Evolutionary conservation across 1,139 yeast genomes (phyloP).

Genomic region (Suhomyces atakaporum): DNA sequence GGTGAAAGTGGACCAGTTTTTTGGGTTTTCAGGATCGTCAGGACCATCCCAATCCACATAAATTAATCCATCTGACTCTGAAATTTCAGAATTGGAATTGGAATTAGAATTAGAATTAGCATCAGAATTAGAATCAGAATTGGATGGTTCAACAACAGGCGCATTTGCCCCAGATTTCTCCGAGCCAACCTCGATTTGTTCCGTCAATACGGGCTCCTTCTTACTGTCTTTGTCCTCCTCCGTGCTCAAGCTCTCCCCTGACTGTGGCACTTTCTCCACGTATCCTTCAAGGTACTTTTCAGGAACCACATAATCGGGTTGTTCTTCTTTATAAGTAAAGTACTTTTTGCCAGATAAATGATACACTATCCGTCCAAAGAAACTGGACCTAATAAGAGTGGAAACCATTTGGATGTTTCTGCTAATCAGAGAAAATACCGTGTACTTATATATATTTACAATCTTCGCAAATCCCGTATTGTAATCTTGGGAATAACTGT

Average conservation of each 20-base stretch:
- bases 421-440: no score
- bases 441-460: no score
- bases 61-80: constrained; percentile 15
- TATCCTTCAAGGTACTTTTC: constrained; percentile 26
- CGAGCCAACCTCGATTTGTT: no score
- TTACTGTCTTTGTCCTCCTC: no score
- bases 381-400: constrained; percentile 34
- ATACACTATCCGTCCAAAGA: constrained; percentile 36
- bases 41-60: constrained; percentile 48
- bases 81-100: background rate
- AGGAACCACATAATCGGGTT: constrained; percentile 33
- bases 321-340: constrained; percentile 35
- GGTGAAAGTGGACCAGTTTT: constrained; percentile 50
- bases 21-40: constrained; percentile 59
- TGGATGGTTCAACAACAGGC: no score
- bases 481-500: no score
- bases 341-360: constrained; percentile 33
- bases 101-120: background rate
- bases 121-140: no score
- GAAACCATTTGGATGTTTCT: constrained; percentile 6
- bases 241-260: no score
- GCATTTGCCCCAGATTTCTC: no score
- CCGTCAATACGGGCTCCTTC: no score
- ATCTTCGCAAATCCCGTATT: no score
- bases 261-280: constrained; percentile 1